Base-by-base conservation (phyloP, 768 basidiomycete species). In the Zangia roseola region DNA sequence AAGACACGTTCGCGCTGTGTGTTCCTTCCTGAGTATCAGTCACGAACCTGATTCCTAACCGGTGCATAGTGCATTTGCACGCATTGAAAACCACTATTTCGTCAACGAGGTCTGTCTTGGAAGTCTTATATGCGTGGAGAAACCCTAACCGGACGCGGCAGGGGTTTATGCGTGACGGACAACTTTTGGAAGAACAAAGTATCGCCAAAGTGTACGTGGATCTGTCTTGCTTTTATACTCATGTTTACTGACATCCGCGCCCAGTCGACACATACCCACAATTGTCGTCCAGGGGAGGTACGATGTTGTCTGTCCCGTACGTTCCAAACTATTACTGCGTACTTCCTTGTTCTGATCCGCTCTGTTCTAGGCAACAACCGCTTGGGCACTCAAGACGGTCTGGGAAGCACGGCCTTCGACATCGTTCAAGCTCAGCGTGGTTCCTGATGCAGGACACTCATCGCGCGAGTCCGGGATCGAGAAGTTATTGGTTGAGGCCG, bases 71-170 rank as follows among this genome's bases (percentile, higher is more conserved):
- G 86, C 91, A 0, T 94, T 93, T 65, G 88, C 91, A 17, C 74
- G 83, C 31, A 92, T 94, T 39, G 92, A 93, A 71, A 92, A 92
- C 60, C 91, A 94, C 60, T 95, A 88, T 67, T 94, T 94, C 60
- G 72, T 94, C 43, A 90, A 94, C 58, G 78, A 81, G 45, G 88
- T 88, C 45, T 52, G 74, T 65, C 34, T 51, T 12, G 1, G 21
- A 45, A 25, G 20, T 16, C 12, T 34, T 30, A 13, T 45, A 33
- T 49, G n/a, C 41, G 26, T 14, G 25, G 6, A 36, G 10, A 38
- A 30, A 8, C 12, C 26, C 54, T 61, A 6, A 65, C 19, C 10
- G n/a, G 20, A 10, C 21, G 4, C 5, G 5, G 17, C 9, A 91
- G 83, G 86, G 88, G 3, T 95, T 91, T 68, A 84, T 94, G 83